Conservation (phyloP, 78 protist genomes). For the Dictyostelium capitatum region DNA sequence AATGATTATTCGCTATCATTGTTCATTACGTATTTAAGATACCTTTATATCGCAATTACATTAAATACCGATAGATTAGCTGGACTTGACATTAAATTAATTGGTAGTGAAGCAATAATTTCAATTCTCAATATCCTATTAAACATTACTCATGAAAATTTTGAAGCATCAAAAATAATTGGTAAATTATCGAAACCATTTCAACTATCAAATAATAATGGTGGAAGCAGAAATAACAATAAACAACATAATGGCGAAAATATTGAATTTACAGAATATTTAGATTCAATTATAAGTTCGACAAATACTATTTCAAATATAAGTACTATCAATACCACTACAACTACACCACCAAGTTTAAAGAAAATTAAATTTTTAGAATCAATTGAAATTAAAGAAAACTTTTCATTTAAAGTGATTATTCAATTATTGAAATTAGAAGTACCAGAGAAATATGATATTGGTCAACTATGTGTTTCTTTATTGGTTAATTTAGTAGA, state of each 20-base stretch:
- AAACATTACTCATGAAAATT: slow-evolving; percentile 55
- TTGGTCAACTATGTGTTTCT: slow-evolving; percentile 42
- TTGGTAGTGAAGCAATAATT: slow-evolving; percentile 51
- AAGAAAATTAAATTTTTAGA: slow-evolving; percentile 33
- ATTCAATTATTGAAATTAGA: slow-evolving; percentile 38
- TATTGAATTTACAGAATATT: slow-evolving; percentile 10
- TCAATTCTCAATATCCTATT: slow-evolving; percentile 55
- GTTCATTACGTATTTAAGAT: slow-evolving; percentile 45
- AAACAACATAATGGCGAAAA: background rate
- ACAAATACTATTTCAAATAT: background rate
- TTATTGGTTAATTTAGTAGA: slow-evolving; percentile 68
- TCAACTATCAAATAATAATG: background rate
- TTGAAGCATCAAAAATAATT: slow-evolving; percentile 17
- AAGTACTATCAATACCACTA: too few relatives aligned
- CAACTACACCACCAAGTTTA: background rate
- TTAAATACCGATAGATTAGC: slow-evolving; percentile 44
- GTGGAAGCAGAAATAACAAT: background rate
- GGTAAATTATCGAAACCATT: slow-evolving; percentile 9
- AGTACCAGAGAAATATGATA: slow-evolving; percentile 76
- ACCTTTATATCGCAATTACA: slow-evolving; percentile 20
- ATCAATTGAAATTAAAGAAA: background rate
- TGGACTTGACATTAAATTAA: slow-evolving; percentile 61
- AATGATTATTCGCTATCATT: background rate
- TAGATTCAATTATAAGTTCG: background rate
- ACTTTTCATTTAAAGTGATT: slow-evolving; percentile 45